Percentiles rank a stretch among this genome's conserved stretches.
phyloP scores from a whole-genome alignment of 495 filamentous ascomycete genomes.

The Neurospora sp. region DNA sequence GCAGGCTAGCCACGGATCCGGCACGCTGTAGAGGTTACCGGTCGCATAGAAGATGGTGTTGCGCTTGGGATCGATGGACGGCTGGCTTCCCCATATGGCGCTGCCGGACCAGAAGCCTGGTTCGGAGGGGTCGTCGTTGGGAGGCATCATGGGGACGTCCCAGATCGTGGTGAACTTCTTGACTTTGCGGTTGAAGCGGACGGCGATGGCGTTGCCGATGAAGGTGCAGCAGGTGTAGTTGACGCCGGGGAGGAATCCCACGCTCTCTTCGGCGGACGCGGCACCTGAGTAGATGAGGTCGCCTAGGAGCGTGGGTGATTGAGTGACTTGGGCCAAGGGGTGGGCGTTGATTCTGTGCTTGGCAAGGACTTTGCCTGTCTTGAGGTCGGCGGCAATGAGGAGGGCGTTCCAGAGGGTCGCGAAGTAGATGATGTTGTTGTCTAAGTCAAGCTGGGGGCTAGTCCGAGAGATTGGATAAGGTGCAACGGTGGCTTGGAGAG shows the following conservation, averaged over 20 bases:
- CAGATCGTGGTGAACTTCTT: conserved; percentile 18
- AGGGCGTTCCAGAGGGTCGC: conserved; percentile 26
- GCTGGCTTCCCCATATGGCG: conserved; percentile 31
- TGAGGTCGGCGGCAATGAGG: conserved; percentile 22
- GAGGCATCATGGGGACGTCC: conserved; percentile 20
- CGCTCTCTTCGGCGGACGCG: conserved; percentile 23
- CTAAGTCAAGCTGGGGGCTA: conserved; percentile 19
- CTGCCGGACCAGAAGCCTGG: conserved; percentile 23
- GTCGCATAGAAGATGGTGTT: conserved; percentile 32
- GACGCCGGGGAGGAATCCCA: conserved; percentile 1
- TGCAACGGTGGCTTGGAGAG: conserved; percentile 3
- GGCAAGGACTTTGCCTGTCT: conserved; percentile 16
- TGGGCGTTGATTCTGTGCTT: conserved; percentile 20
- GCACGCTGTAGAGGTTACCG: conserved; percentile 25
- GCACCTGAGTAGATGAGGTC: conserved; percentile 22
- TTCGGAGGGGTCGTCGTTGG: not conserved
- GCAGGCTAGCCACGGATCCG: conserved; percentile 14
- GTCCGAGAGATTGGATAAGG: conserved; percentile 14
- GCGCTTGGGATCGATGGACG: conserved; percentile 23
- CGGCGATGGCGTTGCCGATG: conserved; percentile 22
- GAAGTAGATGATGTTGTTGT: conserved; percentile 23
- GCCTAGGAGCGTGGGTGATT: conserved; percentile 20
- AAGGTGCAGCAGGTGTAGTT: conserved; percentile 29
- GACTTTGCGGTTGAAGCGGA: conserved; percentile 12
- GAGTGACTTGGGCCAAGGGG: conserved; percentile 22